Evolutionary conservation across 2,329 filamentous ascomycete genomes (phyloP).

Genomic region (Fusarium sp.): DNA sequence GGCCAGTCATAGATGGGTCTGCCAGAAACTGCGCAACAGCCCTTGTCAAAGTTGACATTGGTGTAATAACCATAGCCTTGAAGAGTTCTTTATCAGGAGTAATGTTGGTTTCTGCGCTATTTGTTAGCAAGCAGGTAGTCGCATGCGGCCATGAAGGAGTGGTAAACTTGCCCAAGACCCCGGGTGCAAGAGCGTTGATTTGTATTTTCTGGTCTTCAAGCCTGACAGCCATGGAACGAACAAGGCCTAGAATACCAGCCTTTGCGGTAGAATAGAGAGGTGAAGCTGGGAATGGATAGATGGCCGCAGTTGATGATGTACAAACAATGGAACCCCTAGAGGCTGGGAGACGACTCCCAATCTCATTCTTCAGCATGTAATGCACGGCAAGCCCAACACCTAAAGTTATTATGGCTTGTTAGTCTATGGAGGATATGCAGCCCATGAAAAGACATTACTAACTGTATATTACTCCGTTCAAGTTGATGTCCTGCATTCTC

Average conservation of each 20-base stretch:
- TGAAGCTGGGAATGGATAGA: not conserved
- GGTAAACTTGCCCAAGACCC: not conserved
- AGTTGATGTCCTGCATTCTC: slow-evolving; percentile 1
- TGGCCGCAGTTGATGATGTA: not conserved
- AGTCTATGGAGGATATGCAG: rapidly evolving
- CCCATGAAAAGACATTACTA: rapidly evolving
- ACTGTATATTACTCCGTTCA: slow-evolving; percentile 3
- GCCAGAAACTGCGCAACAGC: slow-evolving; percentile 5
- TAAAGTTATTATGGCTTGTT: rapidly evolving
- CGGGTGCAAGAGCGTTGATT: slow-evolving; percentile 11
- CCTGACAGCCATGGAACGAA: slow-evolving; percentile 1
- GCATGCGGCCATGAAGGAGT: rapidly evolving
- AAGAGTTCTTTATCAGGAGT: not conserved
- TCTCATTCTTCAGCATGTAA: slow-evolving; percentile 4
- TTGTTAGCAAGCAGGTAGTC: not conserved
- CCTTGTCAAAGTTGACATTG: not conserved
- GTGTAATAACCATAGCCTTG: not conserved
- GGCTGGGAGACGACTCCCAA: not conserved
- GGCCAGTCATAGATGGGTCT: not conserved
- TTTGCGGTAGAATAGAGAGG: not conserved
- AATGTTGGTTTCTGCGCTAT: not conserved
- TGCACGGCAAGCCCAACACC: not conserved
- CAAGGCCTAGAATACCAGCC: not conserved
- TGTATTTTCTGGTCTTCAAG: not conserved
- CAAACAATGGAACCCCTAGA: slow-evolving; percentile 5